phyloP scores from a whole-genome alignment of 495 filamentous ascomycete species.

The Lindgomyces ingoldianus region DNA sequence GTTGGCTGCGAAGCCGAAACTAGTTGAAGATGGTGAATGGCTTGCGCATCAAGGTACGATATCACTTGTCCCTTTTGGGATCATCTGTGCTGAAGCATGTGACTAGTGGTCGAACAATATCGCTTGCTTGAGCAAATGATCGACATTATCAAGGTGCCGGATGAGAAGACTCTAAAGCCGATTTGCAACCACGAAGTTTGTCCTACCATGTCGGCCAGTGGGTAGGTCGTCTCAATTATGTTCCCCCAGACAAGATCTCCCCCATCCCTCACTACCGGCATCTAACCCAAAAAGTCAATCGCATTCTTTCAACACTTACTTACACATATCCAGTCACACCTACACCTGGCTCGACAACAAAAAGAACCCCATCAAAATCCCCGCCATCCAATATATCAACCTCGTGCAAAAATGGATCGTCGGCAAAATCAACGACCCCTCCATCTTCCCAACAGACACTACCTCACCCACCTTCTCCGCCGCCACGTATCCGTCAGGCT shows the following conservation, averaged over 20 bases:
- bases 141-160: constrained; percentile 75
- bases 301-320: background rate
- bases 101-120: constrained; percentile 83
- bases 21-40: constrained; percentile 91
- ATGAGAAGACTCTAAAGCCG: constrained; percentile 65
- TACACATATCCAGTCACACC: constrained; percentile 61
- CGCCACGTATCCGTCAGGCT: constrained; percentile 30
- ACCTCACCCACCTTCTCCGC: background rate
- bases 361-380: constrained; percentile 52
- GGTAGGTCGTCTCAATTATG: constrained; percentile 58
- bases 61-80: constrained; percentile 1
- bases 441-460: constrained; percentile 74
- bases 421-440: constrained; percentile 82
- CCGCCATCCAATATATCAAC: constrained; percentile 75
- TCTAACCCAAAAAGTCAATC: background rate
- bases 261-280: background rate
- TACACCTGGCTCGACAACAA: constrained; percentile 85
- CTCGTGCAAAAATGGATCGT: constrained; percentile 90
- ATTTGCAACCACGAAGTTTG: constrained; percentile 83
- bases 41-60: constrained; percentile 84
- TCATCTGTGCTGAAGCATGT: constrained; percentile 23
- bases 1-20: constrained; percentile 81
- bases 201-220: constrained; percentile 87
- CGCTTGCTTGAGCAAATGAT: constrained; percentile 82
- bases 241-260: background rate